Base-by-base conservation (phyloP, 305 asterid genomes). In the Striga hermonthica region DNA sequence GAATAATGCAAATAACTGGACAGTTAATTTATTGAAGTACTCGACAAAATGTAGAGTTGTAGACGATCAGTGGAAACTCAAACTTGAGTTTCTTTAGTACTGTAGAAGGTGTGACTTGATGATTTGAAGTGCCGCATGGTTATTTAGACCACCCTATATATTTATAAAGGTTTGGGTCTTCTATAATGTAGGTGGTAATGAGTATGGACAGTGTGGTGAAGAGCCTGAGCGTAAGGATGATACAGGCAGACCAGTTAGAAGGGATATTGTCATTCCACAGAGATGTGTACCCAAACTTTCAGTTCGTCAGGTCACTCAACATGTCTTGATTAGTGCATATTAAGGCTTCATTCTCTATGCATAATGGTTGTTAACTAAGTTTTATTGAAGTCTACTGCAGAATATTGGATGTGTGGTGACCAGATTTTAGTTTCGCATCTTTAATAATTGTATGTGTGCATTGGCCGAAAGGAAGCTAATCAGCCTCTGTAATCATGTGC, bases 121-220 rank as follows among this genome's bases (percentile, higher is more conserved):
- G 48, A 12, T 49, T 67, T 14, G 9, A 57, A 71, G 47, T 4
- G 6, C 44, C 38, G 39, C 58, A 6, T 0, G 35, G 16, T 38
- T 39, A 36, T 57, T 43, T 61, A 41, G 38, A 38, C 47, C 9
- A 15, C 35, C 66, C 13, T 57, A 37, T 59, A 11, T 62, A 60
- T 52, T 65, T 68, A 43, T 69, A 57, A 73, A 64, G 70, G 60
- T 57, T 64, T 67, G 64, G 45, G 39, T 67, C 35, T 67, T 50
- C 61, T 62, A 57, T 71, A 64, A 43, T 77, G 74, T 80, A 93
- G 99, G 99, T 62, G 99, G 99, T 68, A 93, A 93, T 72, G 99
- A 93, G 81, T 93, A 93, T 49, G 99, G 99, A 40, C 99, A 93
- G 80, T 93, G 99, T 75, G 97, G 96, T 66, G 99, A 90, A 84